These are phyloP conservation scores for Sarocladiaceae sp. DNA, from an alignment of 2,329 filamentous ascomycete genomes.

Conservation along the genomic window DNA sequence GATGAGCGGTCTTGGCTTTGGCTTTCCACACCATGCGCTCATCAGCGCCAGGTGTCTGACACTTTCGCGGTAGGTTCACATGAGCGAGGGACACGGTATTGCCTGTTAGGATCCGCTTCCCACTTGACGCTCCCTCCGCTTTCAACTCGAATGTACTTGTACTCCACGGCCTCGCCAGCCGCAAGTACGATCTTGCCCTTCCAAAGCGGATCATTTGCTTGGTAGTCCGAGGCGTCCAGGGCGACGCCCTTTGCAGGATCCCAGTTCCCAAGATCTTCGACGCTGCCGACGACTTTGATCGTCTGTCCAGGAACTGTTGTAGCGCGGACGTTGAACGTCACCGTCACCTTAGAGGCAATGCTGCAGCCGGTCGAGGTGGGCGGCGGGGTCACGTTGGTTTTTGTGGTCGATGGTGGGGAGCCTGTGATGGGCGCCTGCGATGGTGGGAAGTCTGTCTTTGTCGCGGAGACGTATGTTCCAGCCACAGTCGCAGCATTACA, in stretches of 20 bases:
- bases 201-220: conserved; percentile 55
- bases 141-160: conserved; percentile 62
- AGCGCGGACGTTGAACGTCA: conserved; percentile 56
- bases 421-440: conserved; percentile 37
- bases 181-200: conserved; percentile 45
- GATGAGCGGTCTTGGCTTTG: too few relatives aligned
- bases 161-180: conserved; percentile 51
- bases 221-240: conserved; percentile 55
- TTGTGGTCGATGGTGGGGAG: conserved; percentile 31
- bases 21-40: background rate
- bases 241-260: conserved; percentile 45
- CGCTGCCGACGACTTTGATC: conserved; percentile 58
- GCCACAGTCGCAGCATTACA: conserved; percentile 41
- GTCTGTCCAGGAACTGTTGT: conserved; percentile 55
- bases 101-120: conserved; percentile 55
- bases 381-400: conserved; percentile 19
- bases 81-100: conserved; percentile 24
- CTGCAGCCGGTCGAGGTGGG: conserved; percentile 27
- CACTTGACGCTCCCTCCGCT: conserved; percentile 50
- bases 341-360: conserved; percentile 40
- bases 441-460: conserved; percentile 42
- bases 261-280: conserved; percentile 57
- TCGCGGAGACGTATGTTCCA: conserved; percentile 46
- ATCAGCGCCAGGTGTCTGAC: conserved; percentile 24
- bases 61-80: conserved; percentile 22